Conservation (phyloP, 352 stramenopile species). For the Hyphochytrium catenoides region DNA sequence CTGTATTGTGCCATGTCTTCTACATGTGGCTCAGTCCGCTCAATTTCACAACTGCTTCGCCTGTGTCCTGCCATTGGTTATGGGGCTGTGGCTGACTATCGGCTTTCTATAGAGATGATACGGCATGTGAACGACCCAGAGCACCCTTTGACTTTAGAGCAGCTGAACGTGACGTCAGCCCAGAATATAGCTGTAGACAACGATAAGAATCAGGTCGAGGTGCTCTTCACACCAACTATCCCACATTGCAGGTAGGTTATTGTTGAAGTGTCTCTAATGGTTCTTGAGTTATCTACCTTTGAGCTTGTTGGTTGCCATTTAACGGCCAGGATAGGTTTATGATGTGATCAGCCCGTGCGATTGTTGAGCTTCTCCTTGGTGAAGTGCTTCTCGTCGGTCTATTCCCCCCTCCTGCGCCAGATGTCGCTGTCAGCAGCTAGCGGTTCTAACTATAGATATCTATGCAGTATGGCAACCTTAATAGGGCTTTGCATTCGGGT, state of each 20-base stretch:
- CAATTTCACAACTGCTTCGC: neutral
- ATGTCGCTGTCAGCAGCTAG: too few species aligned
- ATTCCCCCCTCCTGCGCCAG: too few species aligned
- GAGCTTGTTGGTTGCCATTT: too few species aligned
- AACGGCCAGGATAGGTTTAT: too few species aligned
- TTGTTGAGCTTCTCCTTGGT: too few species aligned
- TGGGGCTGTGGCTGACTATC: too few species aligned
- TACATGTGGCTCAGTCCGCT: neutral
- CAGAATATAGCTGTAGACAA: conserved; percentile 72
- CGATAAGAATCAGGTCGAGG: conserved; percentile 30
- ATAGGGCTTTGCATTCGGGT: conserved; percentile 84
- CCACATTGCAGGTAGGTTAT: conserved; percentile 69
- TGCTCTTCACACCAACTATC: conserved; percentile 82
- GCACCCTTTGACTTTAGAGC: conserved; percentile 73
- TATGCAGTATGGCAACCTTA: conserved; percentile 81
- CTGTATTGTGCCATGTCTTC: too few species aligned
- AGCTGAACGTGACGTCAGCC: conserved; percentile 72
- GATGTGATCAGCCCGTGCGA: too few species aligned
- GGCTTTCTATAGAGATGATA: conserved; percentile 56
- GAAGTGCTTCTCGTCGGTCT: too few species aligned
- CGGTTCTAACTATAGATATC: neutral
- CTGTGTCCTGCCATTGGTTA: neutral
- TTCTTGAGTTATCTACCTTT: too few species aligned
- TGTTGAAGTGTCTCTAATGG: neutral
- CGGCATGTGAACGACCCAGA: conserved; percentile 76